Base-by-base conservation (phyloP, 768 basidiomycete species). In the Termitomyces sp. region DNA sequence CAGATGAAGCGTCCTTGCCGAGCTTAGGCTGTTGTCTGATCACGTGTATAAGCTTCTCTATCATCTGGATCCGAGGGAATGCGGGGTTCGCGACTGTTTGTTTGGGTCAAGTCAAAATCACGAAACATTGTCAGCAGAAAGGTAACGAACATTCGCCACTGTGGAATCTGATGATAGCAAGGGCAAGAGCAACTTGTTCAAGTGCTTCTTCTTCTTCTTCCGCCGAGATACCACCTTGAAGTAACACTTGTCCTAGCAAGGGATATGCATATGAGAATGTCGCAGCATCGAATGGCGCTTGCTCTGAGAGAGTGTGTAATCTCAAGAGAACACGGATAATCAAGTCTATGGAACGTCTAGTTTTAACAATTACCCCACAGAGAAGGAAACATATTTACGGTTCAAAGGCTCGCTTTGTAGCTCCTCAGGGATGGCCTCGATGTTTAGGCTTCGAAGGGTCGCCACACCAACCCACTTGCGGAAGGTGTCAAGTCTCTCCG, bases 261-360 rank as follows among this genome's bases (percentile, higher is more conserved):
- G 92, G 89, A 47, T 86, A 88, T 0, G 83, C 72, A 62, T 95
- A 92, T 0, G 90, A 84, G 71, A 91, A 96, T 0, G 94, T 95
- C 2, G 91, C 84, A 0, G 88, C 80, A 66, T 96, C 92, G 50
- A 98, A 87, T 0, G 93, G 84, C 0, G 82, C 73, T 61, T 92
- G 87, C 59, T 95, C 91, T 0, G 92, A 86, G 4, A 95, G 75
- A 57, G 82, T 88, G 19, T 90, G 85, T 0, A 98, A 69, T 19
- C 91, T 85, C 68, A 96, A 90, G 2, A 99, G 76, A 1, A 98
- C 86, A 27, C 97, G 90, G 45, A 91, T 75, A 25, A 95, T 78
- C 32, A 98, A 75, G 6, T 77, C 95, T 95, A 56, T 23, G 19
- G 19, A 38, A 16, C 14, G 17, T 53, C 27, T 17, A 16, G 12